A percentile compares a stretch with the other conserved stretches of the same genome.
These are phyloP conservation scores for Scheffersomyces lignicola DNA, from an alignment of 1,139 yeast species.

Conservation along the genomic window DNA sequence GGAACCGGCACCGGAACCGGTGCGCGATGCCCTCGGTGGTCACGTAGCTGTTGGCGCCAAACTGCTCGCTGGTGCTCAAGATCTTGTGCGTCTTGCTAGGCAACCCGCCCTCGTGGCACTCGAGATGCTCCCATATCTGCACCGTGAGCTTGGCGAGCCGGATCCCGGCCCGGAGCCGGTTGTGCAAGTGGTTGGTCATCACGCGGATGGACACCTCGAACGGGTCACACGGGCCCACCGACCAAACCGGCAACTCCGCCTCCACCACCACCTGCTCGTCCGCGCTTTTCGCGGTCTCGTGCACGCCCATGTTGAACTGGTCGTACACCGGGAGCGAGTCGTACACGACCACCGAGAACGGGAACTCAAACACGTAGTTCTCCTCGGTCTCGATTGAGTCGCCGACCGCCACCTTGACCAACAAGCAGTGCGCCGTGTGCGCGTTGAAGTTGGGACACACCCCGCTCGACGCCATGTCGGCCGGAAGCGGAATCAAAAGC, in stretches of 20 bases:
- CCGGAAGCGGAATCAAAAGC: constrained; percentile 56
- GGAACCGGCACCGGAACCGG: constrained; percentile 31
- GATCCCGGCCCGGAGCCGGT: constrained; percentile 35
- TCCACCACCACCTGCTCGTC: constrained; percentile 47
- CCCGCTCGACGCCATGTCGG: constrained; percentile 50
- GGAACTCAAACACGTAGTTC: constrained; percentile 37
- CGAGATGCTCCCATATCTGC: constrained; percentile 52
- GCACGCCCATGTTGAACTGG: constrained; percentile 52
- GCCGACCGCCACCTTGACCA: constrained; percentile 37
- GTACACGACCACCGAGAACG: constrained; percentile 48
- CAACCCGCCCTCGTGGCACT: constrained; percentile 51
- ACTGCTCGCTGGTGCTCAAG: constrained; percentile 27
- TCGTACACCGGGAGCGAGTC: constrained; percentile 56
- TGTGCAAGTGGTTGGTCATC: constrained; percentile 35
- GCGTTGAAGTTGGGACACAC: constrained; percentile 42
- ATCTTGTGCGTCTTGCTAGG: constrained; percentile 37
- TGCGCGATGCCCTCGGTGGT: constrained; percentile 33
- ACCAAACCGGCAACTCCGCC: constrained; percentile 41
- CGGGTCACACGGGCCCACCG: constrained; percentile 54
- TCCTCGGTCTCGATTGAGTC: constrained; percentile 31
- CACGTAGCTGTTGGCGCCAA: constrained; percentile 19
- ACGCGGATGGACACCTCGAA: constrained; percentile 39
- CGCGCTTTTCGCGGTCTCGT: constrained; percentile 34
- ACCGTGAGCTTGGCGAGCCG: constrained; percentile 46
- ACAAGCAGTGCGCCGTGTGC: constrained; percentile 35